Percentiles rank a stretch among this genome's conserved stretches.
Conservation (phyloP, 768 basidiomycete species). For the Suillus subluteus region DNA sequence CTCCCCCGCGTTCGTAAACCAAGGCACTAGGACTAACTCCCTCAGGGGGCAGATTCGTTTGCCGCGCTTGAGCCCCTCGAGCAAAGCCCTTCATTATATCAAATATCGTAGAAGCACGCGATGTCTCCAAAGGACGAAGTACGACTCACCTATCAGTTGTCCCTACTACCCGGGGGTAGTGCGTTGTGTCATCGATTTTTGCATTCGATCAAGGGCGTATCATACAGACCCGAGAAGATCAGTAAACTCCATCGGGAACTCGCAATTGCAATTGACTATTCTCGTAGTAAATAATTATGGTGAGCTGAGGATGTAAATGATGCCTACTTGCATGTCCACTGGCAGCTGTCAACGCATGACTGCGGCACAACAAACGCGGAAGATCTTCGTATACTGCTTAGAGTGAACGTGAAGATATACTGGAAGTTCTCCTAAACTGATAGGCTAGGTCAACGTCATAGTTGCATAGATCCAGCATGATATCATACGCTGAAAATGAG, state of each 20-base stretch:
- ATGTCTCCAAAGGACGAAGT: not conserved
- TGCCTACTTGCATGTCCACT: constrained; percentile 22
- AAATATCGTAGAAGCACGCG: not conserved
- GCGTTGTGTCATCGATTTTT: constrained; percentile 18
- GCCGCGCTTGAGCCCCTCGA: constrained; percentile 39
- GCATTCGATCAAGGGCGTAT: too few species aligned
- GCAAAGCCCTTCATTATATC: constrained; percentile 35
- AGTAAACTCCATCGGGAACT: constrained; percentile 29
- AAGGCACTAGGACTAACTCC: constrained; percentile 38
- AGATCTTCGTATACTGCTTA: constrained; percentile 32
- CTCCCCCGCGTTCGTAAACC: constrained; percentile 37
- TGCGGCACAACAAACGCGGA: constrained; percentile 31
- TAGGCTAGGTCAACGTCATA: constrained; percentile 35
- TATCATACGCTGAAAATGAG: constrained; percentile 38
- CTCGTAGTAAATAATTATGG: not conserved
- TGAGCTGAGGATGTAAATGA: not conserved
- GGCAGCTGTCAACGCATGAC: constrained; percentile 11
- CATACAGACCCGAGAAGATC: constrained; percentile 21
- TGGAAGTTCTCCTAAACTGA: constrained; percentile 6
- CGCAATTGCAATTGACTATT: constrained; percentile 30
- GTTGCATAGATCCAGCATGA: constrained; percentile 37
- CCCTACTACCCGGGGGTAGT: constrained; percentile 14
- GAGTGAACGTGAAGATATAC: constrained; percentile 26
- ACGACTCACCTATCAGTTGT: constrained; percentile 28
- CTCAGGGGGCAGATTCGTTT: constrained; percentile 41